Evolutionary conservation across 1,139 yeast genomes (phyloP).

Genomic region (Yamadazyma buinensis): DNA sequence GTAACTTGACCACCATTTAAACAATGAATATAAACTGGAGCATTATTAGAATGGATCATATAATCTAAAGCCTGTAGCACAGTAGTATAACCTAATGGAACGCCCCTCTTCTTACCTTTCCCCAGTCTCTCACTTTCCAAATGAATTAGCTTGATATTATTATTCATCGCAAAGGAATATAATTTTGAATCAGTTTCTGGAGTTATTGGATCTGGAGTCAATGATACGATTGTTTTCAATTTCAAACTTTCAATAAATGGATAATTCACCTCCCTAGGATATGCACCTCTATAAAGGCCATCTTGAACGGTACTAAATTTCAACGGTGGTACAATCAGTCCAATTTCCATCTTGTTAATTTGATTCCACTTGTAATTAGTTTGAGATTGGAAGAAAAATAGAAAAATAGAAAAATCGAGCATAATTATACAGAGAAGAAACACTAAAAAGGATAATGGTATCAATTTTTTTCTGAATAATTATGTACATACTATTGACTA

Average conservation of each 20-base stretch:
- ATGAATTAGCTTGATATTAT: conserved; percentile 55
- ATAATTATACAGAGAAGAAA: too few relatives aligned
- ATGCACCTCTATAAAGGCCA: conserved; percentile 75
- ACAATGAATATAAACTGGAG: conserved; percentile 83
- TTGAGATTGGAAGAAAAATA: neutral
- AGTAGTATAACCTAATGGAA: conserved; percentile 68
- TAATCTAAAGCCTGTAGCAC: conserved; percentile 57
- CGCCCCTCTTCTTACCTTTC: conserved; percentile 74
- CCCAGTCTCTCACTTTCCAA: conserved; percentile 64
- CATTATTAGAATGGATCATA: conserved; percentile 53
- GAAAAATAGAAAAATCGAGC: too few relatives aligned
- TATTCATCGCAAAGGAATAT: conserved; percentile 44
- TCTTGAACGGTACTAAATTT: conserved; percentile 72
- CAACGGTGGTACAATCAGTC: conserved; percentile 68
- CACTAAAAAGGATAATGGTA: too few relatives aligned
- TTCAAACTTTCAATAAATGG: conserved; percentile 67
- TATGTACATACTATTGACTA: too few relatives aligned
- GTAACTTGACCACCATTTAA: conserved; percentile 88
- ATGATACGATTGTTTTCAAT: conserved; percentile 69
- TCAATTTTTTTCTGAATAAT: too few relatives aligned
- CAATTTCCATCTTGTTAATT: too few relatives aligned
- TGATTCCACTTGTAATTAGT: too few relatives aligned
- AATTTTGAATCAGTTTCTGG: conserved; percentile 49
- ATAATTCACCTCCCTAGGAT: conserved; percentile 73
- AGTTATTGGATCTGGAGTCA: conserved; percentile 74